phyloP scores from a whole-genome alignment of 1,139 yeast species.

The Blastobotrys aristatus region DNA sequence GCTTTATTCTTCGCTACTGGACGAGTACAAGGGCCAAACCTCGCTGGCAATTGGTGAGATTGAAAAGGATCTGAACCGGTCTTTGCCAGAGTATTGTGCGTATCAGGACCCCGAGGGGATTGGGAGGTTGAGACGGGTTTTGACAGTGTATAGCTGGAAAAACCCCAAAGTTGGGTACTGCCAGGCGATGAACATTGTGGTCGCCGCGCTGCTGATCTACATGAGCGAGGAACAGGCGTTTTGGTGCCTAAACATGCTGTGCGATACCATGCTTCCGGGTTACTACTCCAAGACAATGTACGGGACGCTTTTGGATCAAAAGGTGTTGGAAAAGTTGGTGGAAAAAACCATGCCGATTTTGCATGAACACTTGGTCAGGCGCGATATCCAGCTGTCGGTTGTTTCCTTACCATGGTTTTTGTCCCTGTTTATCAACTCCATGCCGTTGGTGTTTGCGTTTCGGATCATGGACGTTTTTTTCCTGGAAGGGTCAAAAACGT shows the following conservation, averaged over 20 bases:
- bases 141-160: constrained; percentile 94
- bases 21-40: constrained; percentile 53
- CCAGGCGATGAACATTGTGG: constrained; percentile 98
- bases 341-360: constrained; percentile 84
- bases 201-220: constrained; percentile 86
- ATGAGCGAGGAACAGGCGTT: constrained; percentile 98
- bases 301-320: constrained; percentile 90
- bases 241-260: constrained; percentile 80
- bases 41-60: constrained; percentile 93
- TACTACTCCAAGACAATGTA: constrained; percentile 97
- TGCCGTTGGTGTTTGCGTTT: constrained; percentile 93
- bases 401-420: constrained; percentile 96
- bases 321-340: constrained; percentile 85
- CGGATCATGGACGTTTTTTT: constrained; percentile 88
- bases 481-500: constrained; percentile 80
- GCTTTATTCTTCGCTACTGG: constrained; percentile 54
- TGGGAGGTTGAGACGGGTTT: constrained; percentile 71
- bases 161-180: constrained; percentile 98
- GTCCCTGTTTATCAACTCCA: constrained; percentile 80
- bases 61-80: constrained; percentile 90
- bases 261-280: constrained; percentile 87
- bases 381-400: constrained; percentile 91
- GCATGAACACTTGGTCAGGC: constrained; percentile 71
- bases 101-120: constrained; percentile 87
- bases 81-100: constrained; percentile 93